phyloP scores from a whole-genome alignment of 768 basidiomycete species.

The Mycena amicta region DNA sequence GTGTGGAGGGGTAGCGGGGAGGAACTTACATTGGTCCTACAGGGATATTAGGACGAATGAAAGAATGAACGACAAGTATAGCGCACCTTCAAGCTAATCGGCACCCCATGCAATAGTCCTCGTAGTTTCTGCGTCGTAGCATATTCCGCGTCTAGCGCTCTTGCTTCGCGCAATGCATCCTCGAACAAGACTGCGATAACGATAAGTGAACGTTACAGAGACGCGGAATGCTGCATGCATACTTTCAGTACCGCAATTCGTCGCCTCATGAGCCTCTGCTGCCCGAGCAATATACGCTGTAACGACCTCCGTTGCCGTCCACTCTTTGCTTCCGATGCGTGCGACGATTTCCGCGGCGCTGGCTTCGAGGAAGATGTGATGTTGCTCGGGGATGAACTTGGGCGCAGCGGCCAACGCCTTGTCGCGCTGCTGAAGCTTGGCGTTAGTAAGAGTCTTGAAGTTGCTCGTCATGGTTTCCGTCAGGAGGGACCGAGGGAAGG shows the following conservation, averaged over 20 bases:
- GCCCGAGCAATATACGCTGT: constrained; percentile 48
- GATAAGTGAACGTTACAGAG: constrained; percentile 68
- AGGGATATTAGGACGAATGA: neutral
- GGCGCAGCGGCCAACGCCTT: neutral
- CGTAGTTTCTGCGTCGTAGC: constrained; percentile 39
- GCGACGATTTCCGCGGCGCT: constrained; percentile 46
- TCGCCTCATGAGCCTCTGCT: constrained; percentile 44
- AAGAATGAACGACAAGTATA: constrained; percentile 20
- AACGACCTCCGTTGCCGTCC: constrained; percentile 50
- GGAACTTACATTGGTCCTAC: constrained; percentile 19
- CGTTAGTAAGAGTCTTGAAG: neutral
- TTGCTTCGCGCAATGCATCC: constrained; percentile 47
- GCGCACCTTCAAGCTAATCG: constrained; percentile 57
- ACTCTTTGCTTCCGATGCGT: constrained; percentile 39
- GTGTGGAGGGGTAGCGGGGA: constrained; percentile 30
- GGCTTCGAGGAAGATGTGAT: constrained; percentile 15
- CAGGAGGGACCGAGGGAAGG: no score
- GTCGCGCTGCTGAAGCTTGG: neutral
- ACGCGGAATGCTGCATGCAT: no score
- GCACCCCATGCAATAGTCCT: constrained; percentile 62
- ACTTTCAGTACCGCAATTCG: constrained; percentile 64
- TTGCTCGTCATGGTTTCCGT: no score
- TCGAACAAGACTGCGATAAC: constrained; percentile 45
- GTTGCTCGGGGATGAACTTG: neutral
- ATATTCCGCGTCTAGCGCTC: constrained; percentile 49